phyloP scores from a whole-genome alignment of 2,329 filamentous ascomycete species.

The Raffaelea albimanens region DNA sequence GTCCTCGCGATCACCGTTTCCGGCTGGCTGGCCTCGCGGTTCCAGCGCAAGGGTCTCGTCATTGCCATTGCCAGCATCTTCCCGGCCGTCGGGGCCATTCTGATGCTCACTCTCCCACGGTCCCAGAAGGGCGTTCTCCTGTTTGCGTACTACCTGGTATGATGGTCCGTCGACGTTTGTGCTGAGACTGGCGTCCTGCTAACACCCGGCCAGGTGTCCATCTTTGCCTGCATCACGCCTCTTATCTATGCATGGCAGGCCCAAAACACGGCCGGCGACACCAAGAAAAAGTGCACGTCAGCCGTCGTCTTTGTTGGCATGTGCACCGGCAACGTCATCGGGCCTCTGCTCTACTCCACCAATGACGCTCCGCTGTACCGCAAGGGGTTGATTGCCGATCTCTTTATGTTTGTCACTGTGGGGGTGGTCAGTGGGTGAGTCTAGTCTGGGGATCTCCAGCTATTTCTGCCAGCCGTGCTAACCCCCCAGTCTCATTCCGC shows the following conservation, averaged over 20 bases:
- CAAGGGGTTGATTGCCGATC: constrained; percentile 48
- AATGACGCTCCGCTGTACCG: constrained; percentile 46
- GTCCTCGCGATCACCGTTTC: constrained; percentile 45
- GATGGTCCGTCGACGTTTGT: not conserved
- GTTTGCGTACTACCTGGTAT: constrained; percentile 40
- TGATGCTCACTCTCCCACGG: constrained; percentile 38
- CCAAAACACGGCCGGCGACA: constrained; percentile 58
- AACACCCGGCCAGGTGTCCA: constrained; percentile 17
- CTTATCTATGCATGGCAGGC: constrained; percentile 51
- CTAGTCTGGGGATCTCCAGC: no score
- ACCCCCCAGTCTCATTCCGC: no score
- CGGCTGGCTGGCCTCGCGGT: constrained; percentile 41
- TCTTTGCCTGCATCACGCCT: constrained; percentile 34
- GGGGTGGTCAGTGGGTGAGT: constrained; percentile 29
- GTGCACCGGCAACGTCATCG: constrained; percentile 56
- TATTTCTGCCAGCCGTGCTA: no score
- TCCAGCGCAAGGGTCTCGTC: constrained; percentile 46
- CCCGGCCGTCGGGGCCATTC: constrained; percentile 29
- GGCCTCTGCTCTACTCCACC: constrained; percentile 54
- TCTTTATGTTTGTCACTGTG: constrained; percentile 52
- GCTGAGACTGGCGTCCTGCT: not conserved
- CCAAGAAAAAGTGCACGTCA: constrained; percentile 58
- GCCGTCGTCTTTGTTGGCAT: constrained; percentile 56
- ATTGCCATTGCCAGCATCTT: constrained; percentile 21
- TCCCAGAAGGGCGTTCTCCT: constrained; percentile 37